These are phyloP conservation scores for Boletus rubroflammeus DNA, from an alignment of 768 basidiomycete species.

Conservation along the genomic window DNA sequence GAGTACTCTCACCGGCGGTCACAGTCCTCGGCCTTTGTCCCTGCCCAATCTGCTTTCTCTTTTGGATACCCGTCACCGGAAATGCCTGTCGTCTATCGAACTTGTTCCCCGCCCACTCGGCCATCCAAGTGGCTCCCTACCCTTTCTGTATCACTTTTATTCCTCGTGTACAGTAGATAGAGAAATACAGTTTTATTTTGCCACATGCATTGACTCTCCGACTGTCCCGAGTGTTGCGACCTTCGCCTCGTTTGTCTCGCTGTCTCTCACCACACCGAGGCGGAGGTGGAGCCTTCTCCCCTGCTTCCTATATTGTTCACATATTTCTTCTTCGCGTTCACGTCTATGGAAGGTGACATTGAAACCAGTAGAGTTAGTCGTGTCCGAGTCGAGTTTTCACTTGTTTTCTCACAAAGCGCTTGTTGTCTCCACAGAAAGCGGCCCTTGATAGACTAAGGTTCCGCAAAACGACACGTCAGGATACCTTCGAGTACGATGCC, in stretches of 20 bases:
- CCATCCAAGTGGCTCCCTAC: constrained; percentile 4
- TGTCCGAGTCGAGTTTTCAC: constrained; percentile 25
- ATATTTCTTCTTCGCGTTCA: constrained; percentile 30
- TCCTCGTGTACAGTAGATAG: constrained; percentile 32
- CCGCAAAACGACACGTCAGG: constrained; percentile 40
- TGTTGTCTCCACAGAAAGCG: constrained; percentile 36
- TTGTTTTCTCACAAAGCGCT: constrained; percentile 34
- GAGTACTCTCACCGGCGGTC: neutral
- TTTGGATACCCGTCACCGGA: neutral
- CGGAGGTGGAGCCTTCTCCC: constrained; percentile 11
- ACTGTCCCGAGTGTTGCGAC: constrained; percentile 37
- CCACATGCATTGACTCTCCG: constrained; percentile 56
- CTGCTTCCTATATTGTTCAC: constrained; percentile 12
- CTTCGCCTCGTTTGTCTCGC: constrained; percentile 27
- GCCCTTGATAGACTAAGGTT: constrained; percentile 46
- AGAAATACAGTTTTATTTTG: constrained; percentile 39
- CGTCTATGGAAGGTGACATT: constrained; percentile 48
- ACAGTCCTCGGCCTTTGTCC: neutral
- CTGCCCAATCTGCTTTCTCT: neutral
- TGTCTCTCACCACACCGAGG: constrained; percentile 21
- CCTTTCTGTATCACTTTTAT: constrained; percentile 20
- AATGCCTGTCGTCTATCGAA: neutral
- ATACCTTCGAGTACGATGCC: constrained; percentile 23
- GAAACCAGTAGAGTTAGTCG: constrained; percentile 50
- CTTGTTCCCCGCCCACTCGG: neutral